Evolutionary conservation across 208 protist genomes (phyloP).

Genomic region (Naegleria fowleri): DNA sequence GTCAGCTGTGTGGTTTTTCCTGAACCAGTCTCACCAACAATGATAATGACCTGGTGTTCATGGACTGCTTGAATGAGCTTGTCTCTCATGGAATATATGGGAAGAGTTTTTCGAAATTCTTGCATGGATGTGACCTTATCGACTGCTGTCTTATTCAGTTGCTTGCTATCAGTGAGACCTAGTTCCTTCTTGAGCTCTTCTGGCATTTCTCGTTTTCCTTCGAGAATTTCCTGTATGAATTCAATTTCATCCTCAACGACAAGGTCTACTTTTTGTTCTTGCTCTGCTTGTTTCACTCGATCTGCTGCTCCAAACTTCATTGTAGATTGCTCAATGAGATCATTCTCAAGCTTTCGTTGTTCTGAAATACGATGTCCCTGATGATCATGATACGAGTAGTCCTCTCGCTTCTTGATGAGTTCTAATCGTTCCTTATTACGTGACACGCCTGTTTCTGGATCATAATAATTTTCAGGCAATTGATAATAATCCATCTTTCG

Average conservation of each 20-base stretch:
- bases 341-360: background rate
- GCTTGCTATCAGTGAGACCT: background rate
- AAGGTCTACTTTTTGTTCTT: slow-evolving; percentile 40
- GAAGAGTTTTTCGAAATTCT: slow-evolving; percentile 56
- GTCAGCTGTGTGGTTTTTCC: slow-evolving; percentile 96
- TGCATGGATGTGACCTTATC: slow-evolving; percentile 43
- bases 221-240: slow-evolving; percentile 65
- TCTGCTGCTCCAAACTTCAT: background rate
- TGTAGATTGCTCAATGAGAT: background rate
- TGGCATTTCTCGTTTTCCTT: slow-evolving; percentile 44
- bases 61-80: slow-evolving; percentile 48
- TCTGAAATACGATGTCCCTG: background rate
- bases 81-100: slow-evolving; percentile 58
- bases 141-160: background rate
- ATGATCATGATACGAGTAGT: background rate
- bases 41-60: slow-evolving; percentile 80
- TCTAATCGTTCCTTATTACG: background rate
- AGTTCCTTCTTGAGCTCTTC: slow-evolving; percentile 6
- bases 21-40: slow-evolving; percentile 92
- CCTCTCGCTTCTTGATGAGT: background rate
- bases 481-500: background rate
- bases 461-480: slow-evolving; percentile 10
- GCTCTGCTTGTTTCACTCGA: background rate
- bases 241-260: slow-evolving; percentile 73
- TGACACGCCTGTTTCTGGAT: background rate